Percentiles rank a stretch among this genome's conserved stretches.
These are phyloP conservation scores for Ustilago shanxiensis DNA, from an alignment of 1,284 basidiomycete genomes.

Conservation along the genomic window DNA sequence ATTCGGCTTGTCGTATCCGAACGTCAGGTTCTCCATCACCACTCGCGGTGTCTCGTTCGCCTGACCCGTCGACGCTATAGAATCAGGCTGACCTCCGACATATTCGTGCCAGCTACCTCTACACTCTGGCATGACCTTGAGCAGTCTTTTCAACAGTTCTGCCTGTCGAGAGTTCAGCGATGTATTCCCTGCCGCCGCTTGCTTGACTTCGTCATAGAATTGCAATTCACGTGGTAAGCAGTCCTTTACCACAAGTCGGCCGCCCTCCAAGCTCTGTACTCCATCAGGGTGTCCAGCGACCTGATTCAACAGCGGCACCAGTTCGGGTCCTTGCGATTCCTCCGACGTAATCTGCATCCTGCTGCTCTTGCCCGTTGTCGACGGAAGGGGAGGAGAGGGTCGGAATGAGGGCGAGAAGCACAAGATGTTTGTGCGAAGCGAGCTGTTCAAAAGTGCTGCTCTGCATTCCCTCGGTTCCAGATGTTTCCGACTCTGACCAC, in stretches of 20 bases:
- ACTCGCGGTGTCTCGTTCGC: constrained; percentile 71
- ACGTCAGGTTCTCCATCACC: constrained; percentile 86
- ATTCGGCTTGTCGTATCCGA: constrained; percentile 82
- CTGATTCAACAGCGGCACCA: constrained; percentile 75
- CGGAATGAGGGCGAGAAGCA: background rate
- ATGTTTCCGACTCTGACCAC: no score
- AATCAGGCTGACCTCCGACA: background rate
- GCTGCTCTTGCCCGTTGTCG: background rate
- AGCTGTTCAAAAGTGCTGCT: constrained; percentile 16
- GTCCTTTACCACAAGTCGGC: constrained; percentile 86
- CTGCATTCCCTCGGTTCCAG: no score
- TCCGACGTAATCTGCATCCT: background rate
- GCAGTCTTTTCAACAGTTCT: constrained; percentile 25
- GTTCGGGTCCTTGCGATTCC: background rate
- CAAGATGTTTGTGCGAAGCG: background rate
- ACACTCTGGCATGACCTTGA: constrained; percentile 45
- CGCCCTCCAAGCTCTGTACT: constrained; percentile 81
- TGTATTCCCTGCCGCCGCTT: constrained; percentile 68
- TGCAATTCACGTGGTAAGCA: constrained; percentile 79
- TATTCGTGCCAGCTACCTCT: constrained; percentile 41
- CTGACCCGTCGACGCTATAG: background rate
- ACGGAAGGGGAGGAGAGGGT: background rate
- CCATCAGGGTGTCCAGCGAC: constrained; percentile 86
- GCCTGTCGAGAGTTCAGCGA: background rate
- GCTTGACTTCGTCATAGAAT: constrained; percentile 80